These are phyloP conservation scores for Fusarium pilosicola DNA, from an alignment of 2,329 filamentous ascomycete genomes.

Conservation along the genomic window DNA sequence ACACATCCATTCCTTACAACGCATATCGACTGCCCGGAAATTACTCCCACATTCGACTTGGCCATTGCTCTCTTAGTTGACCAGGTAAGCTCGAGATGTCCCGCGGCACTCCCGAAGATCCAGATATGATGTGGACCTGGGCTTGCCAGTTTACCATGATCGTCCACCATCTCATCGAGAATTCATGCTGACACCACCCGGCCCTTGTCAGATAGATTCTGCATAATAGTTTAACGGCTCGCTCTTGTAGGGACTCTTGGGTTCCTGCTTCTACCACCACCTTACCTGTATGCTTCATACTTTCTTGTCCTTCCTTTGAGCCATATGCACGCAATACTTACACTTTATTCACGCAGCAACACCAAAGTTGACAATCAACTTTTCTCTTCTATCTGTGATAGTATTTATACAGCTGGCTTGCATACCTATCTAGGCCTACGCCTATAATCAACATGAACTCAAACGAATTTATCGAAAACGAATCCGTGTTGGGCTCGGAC, in stretches of 20 bases:
- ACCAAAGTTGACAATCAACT: conserved; percentile 56
- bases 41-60: conserved; percentile 45
- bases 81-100: conserved; percentile 44
- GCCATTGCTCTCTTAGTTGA: conserved; percentile 45
- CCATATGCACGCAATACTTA: conserved; percentile 40
- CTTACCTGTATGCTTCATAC: conserved; percentile 60
- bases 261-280: conserved; percentile 62
- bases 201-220: conserved; percentile 41
- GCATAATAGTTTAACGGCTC: conserved; percentile 41
- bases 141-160: conserved; percentile 38
- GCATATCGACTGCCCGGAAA: conserved; percentile 44
- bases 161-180: conserved; percentile 27
- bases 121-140: conserved; percentile 45
- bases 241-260: conserved; percentile 32
- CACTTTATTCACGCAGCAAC: conserved; percentile 37
- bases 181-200: conserved; percentile 45
- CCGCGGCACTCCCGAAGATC: conserved; percentile 47
- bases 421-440: conserved; percentile 55
- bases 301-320: conserved; percentile 37
- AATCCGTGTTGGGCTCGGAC: conserved; percentile 57
- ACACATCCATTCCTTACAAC: conserved; percentile 37
- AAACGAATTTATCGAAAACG: conserved; percentile 60
- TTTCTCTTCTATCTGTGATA: conserved; percentile 56
- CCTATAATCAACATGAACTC: conserved; percentile 58
- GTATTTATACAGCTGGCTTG: conserved; percentile 58